Evolutionary conservation across 345 rosid genomes (phyloP), one percentile per base, ranked within the genome.

Genomic region (Citrus sp.): DNA sequence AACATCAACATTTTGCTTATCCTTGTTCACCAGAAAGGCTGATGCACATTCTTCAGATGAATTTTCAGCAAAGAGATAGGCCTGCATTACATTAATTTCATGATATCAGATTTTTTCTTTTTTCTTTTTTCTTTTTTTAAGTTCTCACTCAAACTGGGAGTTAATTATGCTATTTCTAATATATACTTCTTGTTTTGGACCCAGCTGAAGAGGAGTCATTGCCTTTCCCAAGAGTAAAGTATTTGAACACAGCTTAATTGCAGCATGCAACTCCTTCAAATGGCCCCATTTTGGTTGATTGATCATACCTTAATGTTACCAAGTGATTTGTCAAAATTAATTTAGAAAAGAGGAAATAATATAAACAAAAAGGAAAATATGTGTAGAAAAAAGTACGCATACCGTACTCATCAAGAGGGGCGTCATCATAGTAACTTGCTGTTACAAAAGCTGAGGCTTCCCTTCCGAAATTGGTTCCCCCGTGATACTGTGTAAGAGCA

Each of bases 221-320:
- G 68, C 74, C 27, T 28, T 71, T 68, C 84, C 87, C 24, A 55
- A 64, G 25, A 87, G 83, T 58, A 87, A 37, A 64, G 88, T 73
- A 13, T 42, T 56, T 72, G 79, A 81, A 51, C 89, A 82, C 34
- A 59, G 30, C 81, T 85, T 87, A 9, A 88, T 79, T 46, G 86
- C 82, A 8, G 79, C 67, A 72, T 88, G 91, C 79, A 88, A 59
- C 38, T 85, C 91, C 82, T 77, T 83, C 28, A 88, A 74, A 67
- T 88, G 91, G 10, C 88, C 87, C 85, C 86, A 88, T 85, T 87
- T 88, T 1, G 91, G 91, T 72, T 88, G 86, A 22, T 84, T 80
- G n/a, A 79, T 63, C 62, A 81, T 63, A 19, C 90, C 90, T 87
- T 70, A 32, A n/a, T 68, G 25, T 35, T 35, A 73, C 18, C 67